Evolutionary conservation across 108 stramenopile species (phyloP), one percentile per base, ranked within the genome.

Genomic region (Fistulifera solaris): DNA sequence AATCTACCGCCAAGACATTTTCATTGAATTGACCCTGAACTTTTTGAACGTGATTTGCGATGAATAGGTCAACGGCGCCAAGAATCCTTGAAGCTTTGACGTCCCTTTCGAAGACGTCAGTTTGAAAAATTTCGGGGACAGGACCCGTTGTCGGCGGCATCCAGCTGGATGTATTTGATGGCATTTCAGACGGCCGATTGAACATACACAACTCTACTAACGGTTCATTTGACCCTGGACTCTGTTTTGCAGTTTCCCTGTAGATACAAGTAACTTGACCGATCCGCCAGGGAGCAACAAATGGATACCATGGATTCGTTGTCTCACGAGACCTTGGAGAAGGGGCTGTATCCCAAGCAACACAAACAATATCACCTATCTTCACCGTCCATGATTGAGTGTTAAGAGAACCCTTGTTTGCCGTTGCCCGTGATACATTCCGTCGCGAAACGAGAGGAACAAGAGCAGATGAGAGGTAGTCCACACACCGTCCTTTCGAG

Each of bases 121-220:
- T 67, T 74, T 81, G 81, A 68, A 70, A 70, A 26, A 66, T 59
- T 67, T 79, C 54, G 44, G 59, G 24, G 3, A 45, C 54, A 4
- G 25, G 15, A 21, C 65, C 59, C 14, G 18, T 41, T 14, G 4
- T 45, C 48, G 53, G 39, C 25, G 59, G 70, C 19, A 60, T 27
- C 18, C 57, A 52, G 1, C 38, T 19, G 39, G 40, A 48, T 16
- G 38, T 51, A 21, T 48, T 43, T 12, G 4, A 13, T 1, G 70
- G 58, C 27, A 78, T 46, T 23, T 71, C 65, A 19, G 61, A 57
- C 0, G 5, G 18, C 11, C 68, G 63, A 21, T 41, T 52, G 22
- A 72, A 65, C 24, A 67, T 60, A 22, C 71, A 67, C 7, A 78
- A 39, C 46, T 78, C 77, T 40, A 78, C 27, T 4, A 54, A 39